phyloP scores from a whole-genome alignment of 129 eudicot species.

The Heracleum sosnowskyi region DNA sequence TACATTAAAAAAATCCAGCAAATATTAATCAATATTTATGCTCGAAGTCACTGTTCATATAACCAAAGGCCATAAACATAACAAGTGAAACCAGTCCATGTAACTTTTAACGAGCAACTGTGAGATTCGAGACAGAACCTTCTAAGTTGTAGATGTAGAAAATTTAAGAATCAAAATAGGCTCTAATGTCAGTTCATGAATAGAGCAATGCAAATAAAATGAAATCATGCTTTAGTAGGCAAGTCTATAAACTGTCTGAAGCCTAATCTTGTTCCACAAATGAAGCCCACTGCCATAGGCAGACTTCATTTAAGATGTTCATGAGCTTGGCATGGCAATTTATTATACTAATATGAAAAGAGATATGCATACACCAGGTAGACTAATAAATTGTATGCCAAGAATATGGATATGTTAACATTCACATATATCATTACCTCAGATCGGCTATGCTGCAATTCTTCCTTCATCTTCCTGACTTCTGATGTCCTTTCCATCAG shows the following conservation, averaged over 20 bases:
- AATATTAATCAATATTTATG: not conserved
- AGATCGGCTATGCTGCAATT: slow-evolving; percentile 52
- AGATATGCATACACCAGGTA: not conserved
- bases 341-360: not conserved
- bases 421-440: slow-evolving; percentile 34
- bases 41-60: not conserved
- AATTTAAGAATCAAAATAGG: not conserved
- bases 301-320: not conserved
- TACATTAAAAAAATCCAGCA: not conserved
- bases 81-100: not conserved
- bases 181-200: not conserved
- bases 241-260: not conserved
- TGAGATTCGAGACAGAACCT: not conserved
- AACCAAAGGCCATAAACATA: not conserved
- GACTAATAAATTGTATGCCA: not conserved
- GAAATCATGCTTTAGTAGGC: not conserved
- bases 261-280: not conserved
- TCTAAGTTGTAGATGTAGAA: not conserved
- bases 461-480: slow-evolving; percentile 51
- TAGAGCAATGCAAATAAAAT: not conserved
- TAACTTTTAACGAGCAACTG: not conserved
- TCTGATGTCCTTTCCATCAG: slow-evolving; percentile 61
- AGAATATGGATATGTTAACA: not conserved
- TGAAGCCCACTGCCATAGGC: not conserved
- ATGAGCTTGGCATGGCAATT: not conserved